Base-by-base conservation (phyloP, 495 filamentous ascomycete species). In the Lasiosphaeris hirsuta region DNA sequence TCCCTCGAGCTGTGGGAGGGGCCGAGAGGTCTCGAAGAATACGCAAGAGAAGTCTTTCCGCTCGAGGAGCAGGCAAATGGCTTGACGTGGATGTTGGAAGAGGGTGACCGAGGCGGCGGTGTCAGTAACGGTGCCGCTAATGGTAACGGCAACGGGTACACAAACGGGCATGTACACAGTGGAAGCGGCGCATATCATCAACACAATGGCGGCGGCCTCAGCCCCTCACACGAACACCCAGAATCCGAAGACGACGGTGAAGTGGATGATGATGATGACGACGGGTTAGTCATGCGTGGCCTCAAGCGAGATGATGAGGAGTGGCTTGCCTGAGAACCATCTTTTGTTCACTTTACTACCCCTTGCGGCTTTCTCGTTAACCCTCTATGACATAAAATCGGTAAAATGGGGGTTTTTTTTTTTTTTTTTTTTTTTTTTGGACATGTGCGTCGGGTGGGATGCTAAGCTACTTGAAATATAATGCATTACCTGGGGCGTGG, bases 31-130 rank as follows among this genome's bases (percentile, higher is more conserved):
- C 82, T 98, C 68, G 92, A 97, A 64, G 94, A 97, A 70, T 98
- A 97, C 71, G 94, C 93, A 30, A 81, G 90, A 23, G 94, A 98
- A 65, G 92, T 95, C 0, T 98, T 97, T 64, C 92, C 91, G 0
- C 78, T 96, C 3, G 94, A 98, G 71, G 94, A 98, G 75, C 85
- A 89, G 57, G 88, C 90, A 2, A 97, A 98, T 72, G 94, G 93
- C 5, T 75, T 92, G 63, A 86, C 86, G 18, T 98, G 94, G 94
- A 96, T 96, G 91, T 70, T 74, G 39, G 75, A 74, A 9, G 73
- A 69, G 7, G 70, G 71, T 1, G 74, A 75, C 8, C 69, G 59
- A 9, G 62, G 61, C 34, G 66, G 44, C 7, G 65, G 63, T 18
- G 67, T 30, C 9, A 38, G 58, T 4, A 18, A 58, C 4, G 39